Conservation (phyloP, 78 protist species). For the Bigelowiella natans region DNA sequence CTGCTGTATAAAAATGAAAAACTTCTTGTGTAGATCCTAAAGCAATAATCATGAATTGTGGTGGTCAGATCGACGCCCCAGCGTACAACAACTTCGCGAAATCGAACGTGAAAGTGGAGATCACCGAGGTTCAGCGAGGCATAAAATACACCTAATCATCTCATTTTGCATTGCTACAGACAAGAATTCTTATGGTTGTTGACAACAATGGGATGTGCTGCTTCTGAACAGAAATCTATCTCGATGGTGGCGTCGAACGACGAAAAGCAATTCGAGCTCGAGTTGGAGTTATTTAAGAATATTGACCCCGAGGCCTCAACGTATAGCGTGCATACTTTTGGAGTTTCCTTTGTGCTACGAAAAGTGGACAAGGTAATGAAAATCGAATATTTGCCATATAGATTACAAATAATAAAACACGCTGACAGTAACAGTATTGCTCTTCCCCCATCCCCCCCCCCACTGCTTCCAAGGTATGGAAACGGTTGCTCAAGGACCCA, state of each 20-base stretch:
- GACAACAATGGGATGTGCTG: too few relatives aligned
- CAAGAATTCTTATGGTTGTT: too few relatives aligned
- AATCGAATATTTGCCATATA: too few relatives aligned
- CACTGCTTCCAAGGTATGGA: not conserved
- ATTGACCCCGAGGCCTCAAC: not conserved
- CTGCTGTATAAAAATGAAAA: too few relatives aligned
- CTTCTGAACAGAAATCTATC: not conserved
- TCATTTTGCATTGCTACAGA: too few relatives aligned
- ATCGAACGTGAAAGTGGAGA: not conserved
- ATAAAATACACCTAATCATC: too few relatives aligned
- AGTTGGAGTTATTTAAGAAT: not conserved
- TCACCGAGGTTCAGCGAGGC: not conserved
- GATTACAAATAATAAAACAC: too few relatives aligned
- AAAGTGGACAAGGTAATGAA: not conserved
- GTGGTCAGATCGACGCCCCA: not conserved
- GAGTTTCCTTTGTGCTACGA: not conserved
- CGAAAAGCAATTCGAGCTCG: not conserved
- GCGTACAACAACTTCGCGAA: not conserved
- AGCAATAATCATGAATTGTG: too few relatives aligned
- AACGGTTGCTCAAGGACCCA: not conserved
- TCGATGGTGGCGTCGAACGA: not conserved
- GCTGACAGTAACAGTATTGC: too few relatives aligned
- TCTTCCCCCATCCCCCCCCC: too few relatives aligned
- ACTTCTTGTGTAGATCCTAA: too few relatives aligned
- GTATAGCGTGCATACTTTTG: not conserved